Evolutionary conservation across 108 stramenopile species (phyloP), one percentile per base, ranked within the genome.

Genomic region (Mayamaea pseudoterrestris): DNA sequence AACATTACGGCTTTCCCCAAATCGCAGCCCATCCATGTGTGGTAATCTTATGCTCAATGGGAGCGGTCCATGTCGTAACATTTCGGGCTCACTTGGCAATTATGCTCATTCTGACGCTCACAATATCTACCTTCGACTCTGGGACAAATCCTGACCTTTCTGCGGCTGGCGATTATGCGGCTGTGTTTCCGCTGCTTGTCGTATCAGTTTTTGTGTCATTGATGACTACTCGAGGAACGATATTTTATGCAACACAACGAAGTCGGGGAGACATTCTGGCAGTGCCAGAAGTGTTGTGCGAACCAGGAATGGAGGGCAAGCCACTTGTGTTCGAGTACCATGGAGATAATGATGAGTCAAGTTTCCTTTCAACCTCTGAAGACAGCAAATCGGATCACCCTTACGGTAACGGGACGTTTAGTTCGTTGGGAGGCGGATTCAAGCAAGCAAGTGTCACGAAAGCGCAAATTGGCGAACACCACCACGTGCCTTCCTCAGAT

Each of bases 41-140:
- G 6, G 63, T 66, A 8, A 47, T 76, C 5, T 46, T 76, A 18
- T 76, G 75, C 34, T 68, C 68, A 30, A 76, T 76, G 75, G 75
- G 75, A 20, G 30, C 51, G 12, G 55, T 63, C 5, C 75, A 76
- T 54, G 68, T 76, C 25, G 75, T 71, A 11, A 61, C 58, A 45
- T 70, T 68, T 43, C 61, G 75, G 41, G 69, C 69, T 8, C 68
- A 76, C 34, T 62, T 65, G 18, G 75, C 70, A 17, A 76, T 76
- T 21, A 71, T 76, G 48, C 35, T 76, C 24, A 71, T 76, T 22
- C 47, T 76, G 62, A 76, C 75, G 3, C 70, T 76, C 27, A 76
- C 70, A 0, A 76, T 76, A 18, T 68, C 51, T 57, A 53, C 66
- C 8, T 76, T 76, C 58, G 46, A 39, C 30, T 55, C 66, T 5